Conservation (phyloP, 768 basidiomycete species). For the Gloeostereum incarnatum region DNA sequence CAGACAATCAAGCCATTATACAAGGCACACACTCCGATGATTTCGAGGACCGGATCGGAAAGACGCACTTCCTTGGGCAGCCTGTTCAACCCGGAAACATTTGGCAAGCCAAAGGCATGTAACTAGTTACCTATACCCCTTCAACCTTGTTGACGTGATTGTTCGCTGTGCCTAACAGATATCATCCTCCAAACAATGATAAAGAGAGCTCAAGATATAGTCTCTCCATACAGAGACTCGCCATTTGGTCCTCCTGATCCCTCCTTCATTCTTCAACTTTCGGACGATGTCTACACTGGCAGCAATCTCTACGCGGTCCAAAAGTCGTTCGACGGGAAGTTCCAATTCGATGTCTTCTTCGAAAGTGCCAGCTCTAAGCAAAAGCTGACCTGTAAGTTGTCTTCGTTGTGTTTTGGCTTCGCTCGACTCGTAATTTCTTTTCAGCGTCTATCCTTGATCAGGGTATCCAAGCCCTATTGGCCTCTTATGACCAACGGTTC, state of each 20-base stretch:
- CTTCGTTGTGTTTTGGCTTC: background rate
- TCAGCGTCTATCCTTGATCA: slow-evolving; percentile 57
- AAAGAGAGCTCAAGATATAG: slow-evolving; percentile 41
- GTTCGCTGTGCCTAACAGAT: slow-evolving; percentile 33
- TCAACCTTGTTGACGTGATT: slow-evolving; percentile 2
- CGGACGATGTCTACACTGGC: slow-evolving; percentile 60
- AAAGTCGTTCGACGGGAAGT: slow-evolving; percentile 75
- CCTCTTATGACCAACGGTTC: slow-evolving; percentile 61
- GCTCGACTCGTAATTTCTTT: slow-evolving; percentile 5
- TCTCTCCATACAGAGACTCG: slow-evolving; percentile 45
- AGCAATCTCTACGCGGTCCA: slow-evolving; percentile 86
- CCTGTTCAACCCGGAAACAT: slow-evolving; percentile 50
- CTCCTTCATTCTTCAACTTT: slow-evolving; percentile 66
- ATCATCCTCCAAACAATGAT: slow-evolving; percentile 52
- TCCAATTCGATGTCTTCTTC: slow-evolving; percentile 86
- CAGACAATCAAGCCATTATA: slow-evolving; percentile 43
- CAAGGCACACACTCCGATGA: slow-evolving; percentile 45
- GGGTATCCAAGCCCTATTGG: slow-evolving; percentile 58
- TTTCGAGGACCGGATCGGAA: slow-evolving; percentile 57
- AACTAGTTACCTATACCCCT: background rate
- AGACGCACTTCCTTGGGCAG: slow-evolving; percentile 62
- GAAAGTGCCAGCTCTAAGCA: slow-evolving; percentile 66
- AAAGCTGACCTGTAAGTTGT: slow-evolving; percentile 50
- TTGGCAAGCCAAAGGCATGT: slow-evolving; percentile 86
- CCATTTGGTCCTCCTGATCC: slow-evolving; percentile 57